Base-by-base conservation (phyloP, 805 yeast genomes). In the Nakazawaea wickerhamii region DNA sequence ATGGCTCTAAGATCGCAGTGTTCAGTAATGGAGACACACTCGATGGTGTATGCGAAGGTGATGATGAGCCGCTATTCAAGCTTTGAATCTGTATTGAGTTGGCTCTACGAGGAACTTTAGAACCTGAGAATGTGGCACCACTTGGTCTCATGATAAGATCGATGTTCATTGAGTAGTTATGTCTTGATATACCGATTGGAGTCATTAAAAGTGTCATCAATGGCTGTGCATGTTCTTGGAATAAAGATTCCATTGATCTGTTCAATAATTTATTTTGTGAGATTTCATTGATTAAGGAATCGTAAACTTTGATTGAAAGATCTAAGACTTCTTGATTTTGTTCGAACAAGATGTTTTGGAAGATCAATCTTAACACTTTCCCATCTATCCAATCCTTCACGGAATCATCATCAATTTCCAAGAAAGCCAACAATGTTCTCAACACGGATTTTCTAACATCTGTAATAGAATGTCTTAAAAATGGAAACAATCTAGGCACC, bases 151-250 rank as follows among this genome's bases (percentile, higher is more conserved):
- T 65, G 32, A 93, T 75, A 39, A 79, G 70, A n/a, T 71, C 65
- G 0, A 84, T 67, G 50, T 85, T 81, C 96, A 93, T 87, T 26
- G 79, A 76, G 60, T 87, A 93, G 52, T 82, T 85, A 58, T 83
- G 85, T 49, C 98, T 79, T 4, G 95, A 84, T 43, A 89, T 79
- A 47, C 99, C 99, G 45, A 93, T 84, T 3, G 99, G 99, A 0
- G 98, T 91, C 82, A 87, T 81, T 35, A 88, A 56, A 34, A 93
- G 66, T 13, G 79, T 74, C 41, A 84, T 62, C 46, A 82, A 66
- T 6, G 88, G 83, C 36, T 65, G 67, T 38, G 77, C 64, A 54
- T 85, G 90, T 4, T 67, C 64, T 3, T 66, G 60, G 48, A 88
- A 77, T 2, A 77, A 59, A 2, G 60, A 65, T 36, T 79, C 84